Percentiles rank a stretch among this genome's conserved stretches.
Conservation (phyloP, 352 stramenopile genomes). For the Pythium apleroticum region DNA sequence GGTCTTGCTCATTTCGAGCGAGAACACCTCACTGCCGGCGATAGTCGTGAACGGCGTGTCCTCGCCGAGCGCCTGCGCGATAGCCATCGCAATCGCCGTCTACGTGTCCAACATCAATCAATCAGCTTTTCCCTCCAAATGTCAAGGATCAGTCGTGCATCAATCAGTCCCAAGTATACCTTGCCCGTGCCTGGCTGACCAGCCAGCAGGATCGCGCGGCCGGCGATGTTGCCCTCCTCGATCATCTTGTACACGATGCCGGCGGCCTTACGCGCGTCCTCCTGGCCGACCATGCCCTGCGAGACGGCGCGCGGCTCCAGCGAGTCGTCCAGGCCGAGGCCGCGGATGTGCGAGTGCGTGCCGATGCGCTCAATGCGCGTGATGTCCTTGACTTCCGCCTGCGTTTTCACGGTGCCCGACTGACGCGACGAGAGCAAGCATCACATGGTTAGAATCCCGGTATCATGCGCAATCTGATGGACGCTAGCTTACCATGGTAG, state of each 20-base stretch:
- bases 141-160: background rate
- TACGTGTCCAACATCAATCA: constrained; percentile 26
- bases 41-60: constrained; percentile 99
- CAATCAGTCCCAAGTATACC: constrained; percentile 22
- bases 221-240: constrained; percentile 97
- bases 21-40: constrained; percentile 98
- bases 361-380: constrained; percentile 98
- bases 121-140: background rate
- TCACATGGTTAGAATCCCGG: constrained; percentile 6
- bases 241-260: constrained; percentile 99
- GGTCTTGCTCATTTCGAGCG: constrained; percentile 99
- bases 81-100: constrained; percentile 98
- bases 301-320: constrained; percentile 93
- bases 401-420: constrained; percentile 73
- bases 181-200: constrained; percentile 96
- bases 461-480: constrained; percentile 1
- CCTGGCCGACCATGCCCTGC: constrained; percentile 98
- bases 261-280: constrained; percentile 89
- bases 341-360: constrained; percentile 98
- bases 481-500: constrained; percentile 15
- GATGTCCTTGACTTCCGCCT: constrained; percentile 94
- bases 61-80: constrained; percentile 96
- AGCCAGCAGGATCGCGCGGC: constrained; percentile 95
- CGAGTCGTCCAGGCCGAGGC: constrained; percentile 96
- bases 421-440: constrained; percentile 15